Percentiles rank a stretch among this genome's conserved stretches.
Evolutionary conservation across 106 monocot species (phyloP).

Genomic region (Chionographis japonica): DNA sequence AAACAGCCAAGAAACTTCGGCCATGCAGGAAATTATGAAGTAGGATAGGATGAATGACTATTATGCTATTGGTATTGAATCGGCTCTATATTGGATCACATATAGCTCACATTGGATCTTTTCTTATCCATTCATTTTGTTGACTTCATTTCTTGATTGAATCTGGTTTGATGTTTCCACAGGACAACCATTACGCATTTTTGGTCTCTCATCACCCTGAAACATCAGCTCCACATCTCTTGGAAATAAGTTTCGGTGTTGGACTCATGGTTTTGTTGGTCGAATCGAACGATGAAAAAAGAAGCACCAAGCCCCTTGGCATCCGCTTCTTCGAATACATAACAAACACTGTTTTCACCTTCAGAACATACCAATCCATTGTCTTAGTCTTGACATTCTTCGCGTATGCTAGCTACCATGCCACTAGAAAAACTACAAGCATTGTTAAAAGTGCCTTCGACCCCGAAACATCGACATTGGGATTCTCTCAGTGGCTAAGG

Average conservation of each 20-base stretch:
- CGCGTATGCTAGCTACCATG: conserved; percentile 79
- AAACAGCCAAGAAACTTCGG: too few relatives aligned
- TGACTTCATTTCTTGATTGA: too few relatives aligned
- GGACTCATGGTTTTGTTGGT: conserved; percentile 21
- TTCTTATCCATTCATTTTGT: too few relatives aligned
- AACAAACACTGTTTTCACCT: conserved; percentile 31
- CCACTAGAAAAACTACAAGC: conserved; percentile 78
- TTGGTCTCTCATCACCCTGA: too few relatives aligned
- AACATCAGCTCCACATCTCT: too few relatives aligned
- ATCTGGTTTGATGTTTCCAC: not conserved
- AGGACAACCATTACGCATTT: too few relatives aligned
- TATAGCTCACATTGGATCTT: too few relatives aligned
- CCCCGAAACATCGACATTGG: conserved; percentile 34
- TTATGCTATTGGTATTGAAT: too few relatives aligned
- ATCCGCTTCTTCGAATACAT: conserved; percentile 37
- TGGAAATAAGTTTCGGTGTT: too few relatives aligned
- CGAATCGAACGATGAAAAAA: conserved; percentile 7
- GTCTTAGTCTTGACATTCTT: conserved; percentile 73
- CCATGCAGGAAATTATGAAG: too few relatives aligned
- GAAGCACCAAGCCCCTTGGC: conserved; percentile 42
- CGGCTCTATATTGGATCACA: too few relatives aligned
- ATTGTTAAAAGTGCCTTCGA: conserved; percentile 76
- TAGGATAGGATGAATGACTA: too few relatives aligned
- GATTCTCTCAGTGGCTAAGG: conserved; percentile 20
- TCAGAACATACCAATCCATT: conserved; percentile 58